Base-by-base conservation (phyloP, 352 stramenopile genomes). In the Chrysophaeum taylorii region DNA sequence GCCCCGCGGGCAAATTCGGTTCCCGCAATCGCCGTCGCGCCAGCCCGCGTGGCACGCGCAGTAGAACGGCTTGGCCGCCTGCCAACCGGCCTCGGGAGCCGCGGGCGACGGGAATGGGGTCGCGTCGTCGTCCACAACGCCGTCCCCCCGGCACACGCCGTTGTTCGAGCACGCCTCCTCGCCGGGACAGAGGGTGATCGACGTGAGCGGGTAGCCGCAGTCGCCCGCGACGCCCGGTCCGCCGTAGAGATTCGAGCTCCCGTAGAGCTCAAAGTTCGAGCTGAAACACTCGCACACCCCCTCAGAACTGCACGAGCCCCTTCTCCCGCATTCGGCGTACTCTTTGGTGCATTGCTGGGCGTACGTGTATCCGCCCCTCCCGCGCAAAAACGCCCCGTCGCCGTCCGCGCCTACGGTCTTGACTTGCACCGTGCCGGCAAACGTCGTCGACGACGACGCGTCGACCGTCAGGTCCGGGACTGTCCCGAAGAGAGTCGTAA, bases 131-230 rank as follows among this genome's bases (percentile, higher is more conserved):
- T 66, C 57, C 9, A 18, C 25, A 9, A n/a, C 18, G 18, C 48
- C 48, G 48, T 60, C 48, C 18, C 18, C 48, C 62, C 85, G 57
- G 66, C 88, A 94, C 35, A 81, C 79, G 29, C 88, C 88, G 67
- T 94, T 84, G 61, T 83, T 87, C 57, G 79, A 88, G 79, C 88
- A 94, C 18, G 81, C 78, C 25, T 69, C 52, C 18, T 78, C 72
- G 48, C 74, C 74, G 37, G 72, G 72, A 69, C 75, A 79, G 60
- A 72, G 53, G 14, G 72, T 78, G 27, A 79, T 68, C 41, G 62
- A 53, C 33, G 63, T 70, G n/a, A 74, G 25, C 5, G 70, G 35
- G 50, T 72, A 67, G 31, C 75, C 75, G 50, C 75, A 79, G 75
- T 79, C 75, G 5, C 74, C 74, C 1, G 60, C 12, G 9, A 63